Base-by-base conservation (phyloP, 2,329 filamentous ascomycete species). In the Fragosphaeria purpurea region DNA sequence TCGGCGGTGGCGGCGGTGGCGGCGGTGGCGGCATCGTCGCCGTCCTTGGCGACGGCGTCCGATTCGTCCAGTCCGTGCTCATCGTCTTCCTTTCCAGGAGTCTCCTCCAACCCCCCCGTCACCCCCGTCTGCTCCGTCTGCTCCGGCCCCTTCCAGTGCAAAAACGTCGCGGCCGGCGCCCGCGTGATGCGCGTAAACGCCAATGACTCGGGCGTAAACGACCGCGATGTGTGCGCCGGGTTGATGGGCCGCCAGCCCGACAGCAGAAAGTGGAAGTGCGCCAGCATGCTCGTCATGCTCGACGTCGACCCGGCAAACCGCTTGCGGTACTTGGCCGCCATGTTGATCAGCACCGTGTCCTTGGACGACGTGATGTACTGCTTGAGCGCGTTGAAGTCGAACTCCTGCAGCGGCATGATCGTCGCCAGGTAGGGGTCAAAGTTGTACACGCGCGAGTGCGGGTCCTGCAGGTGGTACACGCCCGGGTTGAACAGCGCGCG, bases 271-370 rank as follows among this genome's bases (percentile, higher is more conserved):
- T 98, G 93, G 62, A 98, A 95, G 60, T 98, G 94, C 2, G 85
- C 79, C 43, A 98, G 73, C 47, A 86, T 82, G 3, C 83, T 74
- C 1, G 91, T 95, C 89, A 96, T 95, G 67, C 91, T 97, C 2
- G 93, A 98, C 0, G 93, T 97, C 10, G 93, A 98, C 8, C 93
- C 93, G 9, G 89, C 84, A 62, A 94, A 98, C 62, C 86, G 94
- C 64, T 83, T 88, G 10, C 74, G 69, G 53, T 86, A 67, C 49
- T 80, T 67, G 46, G 74, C 72, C 2, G 88, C 86, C 41, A 93
- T 77, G 1, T 74, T 64, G n/a, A 83, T 76, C 10, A 98, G 73
- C 5, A 75, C 80, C 6, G 70, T 67, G 62, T 98, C 93, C 63
- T 86, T 83, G 8, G 91, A 97, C 0, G 93, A 96, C 0, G 90